phyloP scores from a whole-genome alignment of 257 asterid species.

The Solanum pinnatisectum region DNA sequence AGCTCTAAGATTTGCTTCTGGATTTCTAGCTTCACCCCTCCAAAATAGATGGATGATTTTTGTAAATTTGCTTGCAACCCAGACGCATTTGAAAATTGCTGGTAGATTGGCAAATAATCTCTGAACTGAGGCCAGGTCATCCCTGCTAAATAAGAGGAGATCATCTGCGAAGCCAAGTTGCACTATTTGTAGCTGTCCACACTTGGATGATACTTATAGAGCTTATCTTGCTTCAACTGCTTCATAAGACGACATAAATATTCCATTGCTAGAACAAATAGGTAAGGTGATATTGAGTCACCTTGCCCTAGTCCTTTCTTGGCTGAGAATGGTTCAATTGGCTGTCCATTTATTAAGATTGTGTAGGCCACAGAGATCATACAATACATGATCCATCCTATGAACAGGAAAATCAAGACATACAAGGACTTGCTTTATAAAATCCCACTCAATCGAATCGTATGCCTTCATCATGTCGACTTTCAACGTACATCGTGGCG shows the following conservation, averaged over 20 bases:
- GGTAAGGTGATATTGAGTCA: background rate
- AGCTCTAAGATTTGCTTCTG: too few relatives aligned
- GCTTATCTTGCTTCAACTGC: background rate
- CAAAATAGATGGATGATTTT: too few relatives aligned
- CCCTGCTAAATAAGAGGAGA: too few relatives aligned
- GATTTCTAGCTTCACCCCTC: too few relatives aligned
- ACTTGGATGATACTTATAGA: background rate
- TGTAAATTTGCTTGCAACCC: too few relatives aligned
- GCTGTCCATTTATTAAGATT: background rate
- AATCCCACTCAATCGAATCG: background rate
- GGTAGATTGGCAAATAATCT: too few relatives aligned
- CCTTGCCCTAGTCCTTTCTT: too few relatives aligned
- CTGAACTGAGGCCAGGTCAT: too few relatives aligned
- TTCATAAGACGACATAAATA: background rate
- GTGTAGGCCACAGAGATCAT: background rate
- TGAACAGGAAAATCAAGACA: background rate
- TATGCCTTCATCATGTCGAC: background rate
- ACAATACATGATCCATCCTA: background rate
- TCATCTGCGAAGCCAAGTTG: background rate
- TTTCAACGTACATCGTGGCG: background rate
- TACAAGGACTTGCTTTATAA: background rate
- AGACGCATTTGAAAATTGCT: too few relatives aligned
- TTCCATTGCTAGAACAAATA: background rate
- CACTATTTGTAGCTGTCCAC: background rate
- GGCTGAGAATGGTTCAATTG: background rate